A percentile compares a stretch with the other conserved stretches of the same genome.
Evolutionary conservation across 257 asterid species (phyloP).

Genomic region (Salvia hispanica): DNA sequence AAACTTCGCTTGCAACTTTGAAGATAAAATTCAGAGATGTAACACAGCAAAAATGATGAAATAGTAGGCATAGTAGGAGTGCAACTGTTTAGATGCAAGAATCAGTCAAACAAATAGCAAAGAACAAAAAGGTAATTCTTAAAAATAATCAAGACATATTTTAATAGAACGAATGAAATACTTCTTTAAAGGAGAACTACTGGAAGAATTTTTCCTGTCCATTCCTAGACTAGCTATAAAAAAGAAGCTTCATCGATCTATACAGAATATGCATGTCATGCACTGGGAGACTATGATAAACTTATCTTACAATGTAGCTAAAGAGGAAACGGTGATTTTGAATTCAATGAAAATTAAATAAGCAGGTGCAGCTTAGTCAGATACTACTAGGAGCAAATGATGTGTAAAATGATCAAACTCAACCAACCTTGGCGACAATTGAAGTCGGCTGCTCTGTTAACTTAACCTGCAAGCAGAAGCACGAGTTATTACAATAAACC

Average conservation of each 20-base stretch:
- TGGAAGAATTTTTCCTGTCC: not conserved
- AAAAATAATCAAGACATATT: not conserved
- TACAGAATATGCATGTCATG: not conserved
- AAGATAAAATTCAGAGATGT: not conserved
- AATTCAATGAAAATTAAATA: not conserved
- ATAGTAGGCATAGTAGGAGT: slow-evolving; percentile 6
- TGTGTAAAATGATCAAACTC: slow-evolving; percentile 6
- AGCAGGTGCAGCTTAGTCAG: slow-evolving; percentile 7
- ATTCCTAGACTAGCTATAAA: slow-evolving; percentile 2
- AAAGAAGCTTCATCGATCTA: slow-evolving; percentile 12
- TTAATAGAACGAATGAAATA: not conserved
- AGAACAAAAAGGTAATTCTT: not conserved
- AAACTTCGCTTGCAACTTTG: not conserved
- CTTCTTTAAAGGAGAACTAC: not conserved
- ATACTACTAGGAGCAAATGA: not conserved
- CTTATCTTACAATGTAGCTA: not conserved
- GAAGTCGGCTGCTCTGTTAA: slow-evolving; percentile 50
- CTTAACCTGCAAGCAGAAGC: slow-evolving; percentile 61
- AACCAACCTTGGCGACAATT: slow-evolving; percentile 70
- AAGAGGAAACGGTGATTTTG: not conserved
- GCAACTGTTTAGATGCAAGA: slow-evolving; percentile 5
- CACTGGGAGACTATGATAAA: not conserved
- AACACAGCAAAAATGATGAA: not conserved
- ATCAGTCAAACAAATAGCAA: not conserved
- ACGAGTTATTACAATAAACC: not conserved